These are phyloP conservation scores for Rhodotorula sphaerocarpa DNA, from an alignment of 768 basidiomycete species.

Conservation along the genomic window DNA sequence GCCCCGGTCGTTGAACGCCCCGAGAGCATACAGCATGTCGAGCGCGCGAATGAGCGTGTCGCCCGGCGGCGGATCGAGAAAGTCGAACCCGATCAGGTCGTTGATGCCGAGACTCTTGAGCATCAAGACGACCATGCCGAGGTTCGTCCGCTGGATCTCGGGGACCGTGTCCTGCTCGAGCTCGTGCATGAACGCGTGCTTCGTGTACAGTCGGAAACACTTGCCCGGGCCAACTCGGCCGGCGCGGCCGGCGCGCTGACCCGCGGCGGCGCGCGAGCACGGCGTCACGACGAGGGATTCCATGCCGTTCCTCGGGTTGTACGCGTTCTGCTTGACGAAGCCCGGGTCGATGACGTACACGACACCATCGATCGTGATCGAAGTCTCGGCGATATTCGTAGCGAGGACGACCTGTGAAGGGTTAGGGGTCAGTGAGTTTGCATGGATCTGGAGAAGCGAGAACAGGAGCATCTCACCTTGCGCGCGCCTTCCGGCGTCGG, in stretches of 20 bases:
- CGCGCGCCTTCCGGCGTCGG: slow-evolving; percentile 92
- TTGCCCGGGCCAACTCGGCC: slow-evolving; percentile 98
- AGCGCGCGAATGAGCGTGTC: slow-evolving; percentile 94
- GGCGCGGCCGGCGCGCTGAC: slow-evolving; percentile 91
- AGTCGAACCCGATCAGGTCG: slow-evolving; percentile 95
- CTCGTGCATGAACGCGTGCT: slow-evolving; percentile 95
- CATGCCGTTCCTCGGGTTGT: slow-evolving; percentile 98
- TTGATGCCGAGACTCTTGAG: slow-evolving; percentile 97
- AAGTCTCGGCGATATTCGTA: slow-evolving; percentile 99
- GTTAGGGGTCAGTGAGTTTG: neutral
- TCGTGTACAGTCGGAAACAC: slow-evolving; percentile 95
- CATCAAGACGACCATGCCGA: slow-evolving; percentile 87
- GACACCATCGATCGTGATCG: slow-evolving; percentile 97
- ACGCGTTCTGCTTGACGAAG: slow-evolving; percentile 98
- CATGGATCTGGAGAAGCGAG: neutral
- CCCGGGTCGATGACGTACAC: slow-evolving; percentile 99
- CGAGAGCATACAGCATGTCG: slow-evolving; percentile 86
- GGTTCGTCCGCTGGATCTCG: slow-evolving; percentile 96
- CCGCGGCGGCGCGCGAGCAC: slow-evolving; percentile 93
- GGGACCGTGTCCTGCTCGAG: slow-evolving; percentile 94
- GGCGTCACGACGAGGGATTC: slow-evolving; percentile 92
- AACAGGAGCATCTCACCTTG: slow-evolving; percentile 48
- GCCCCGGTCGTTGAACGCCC: slow-evolving; percentile 89
- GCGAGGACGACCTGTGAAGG: slow-evolving; percentile 67
- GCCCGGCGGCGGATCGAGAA: slow-evolving; percentile 94